Evolutionary conservation across 2,329 filamentous ascomycete species (phyloP).

Genomic region (Coniochaeta hoffmannii): DNA sequence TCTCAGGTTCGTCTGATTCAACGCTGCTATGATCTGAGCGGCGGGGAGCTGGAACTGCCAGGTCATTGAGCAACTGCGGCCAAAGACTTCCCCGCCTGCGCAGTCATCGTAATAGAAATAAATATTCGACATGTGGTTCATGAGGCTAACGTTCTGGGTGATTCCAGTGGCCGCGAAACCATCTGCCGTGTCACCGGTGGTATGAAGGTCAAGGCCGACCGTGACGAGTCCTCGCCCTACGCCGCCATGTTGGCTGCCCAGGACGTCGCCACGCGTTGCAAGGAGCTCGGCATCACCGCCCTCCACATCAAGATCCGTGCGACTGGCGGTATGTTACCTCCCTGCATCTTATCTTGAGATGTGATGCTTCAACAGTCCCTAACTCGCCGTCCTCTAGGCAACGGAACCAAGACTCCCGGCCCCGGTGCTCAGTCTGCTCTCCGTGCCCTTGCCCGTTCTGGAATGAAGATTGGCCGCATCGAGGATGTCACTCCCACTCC

Average conservation of each 20-base stretch:
- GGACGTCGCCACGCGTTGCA: conserved; percentile 84
- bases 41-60: no score
- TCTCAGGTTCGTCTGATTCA: conserved; percentile 73
- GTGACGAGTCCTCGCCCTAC: conserved; percentile 99
- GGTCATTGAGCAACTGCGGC: no score
- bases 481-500: conserved; percentile 99
- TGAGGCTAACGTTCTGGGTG: conserved; percentile 59
- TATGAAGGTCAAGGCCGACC: conserved; percentile 99
- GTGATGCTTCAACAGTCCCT: conserved; percentile 4
- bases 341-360: neutral
- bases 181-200: conserved; percentile 99
- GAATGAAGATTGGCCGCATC: conserved; percentile 99
- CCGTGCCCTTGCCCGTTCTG: conserved; percentile 95
- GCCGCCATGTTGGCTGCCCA: conserved; percentile 99
- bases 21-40: conserved; percentile 8
- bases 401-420: conserved; percentile 99
- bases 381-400: conserved; percentile 41
- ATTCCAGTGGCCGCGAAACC: conserved; percentile 95
- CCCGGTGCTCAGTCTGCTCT: conserved; percentile 98
- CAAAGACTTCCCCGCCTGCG: neutral
- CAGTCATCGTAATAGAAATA: neutral
- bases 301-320: conserved; percentile 99
- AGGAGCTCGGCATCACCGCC: conserved; percentile 71
- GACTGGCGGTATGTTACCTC: conserved; percentile 70
- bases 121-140: conserved; percentile 7